Evolutionary conservation across 208 protist species (phyloP).

Genomic region (Leishmania aethiopica): DNA sequence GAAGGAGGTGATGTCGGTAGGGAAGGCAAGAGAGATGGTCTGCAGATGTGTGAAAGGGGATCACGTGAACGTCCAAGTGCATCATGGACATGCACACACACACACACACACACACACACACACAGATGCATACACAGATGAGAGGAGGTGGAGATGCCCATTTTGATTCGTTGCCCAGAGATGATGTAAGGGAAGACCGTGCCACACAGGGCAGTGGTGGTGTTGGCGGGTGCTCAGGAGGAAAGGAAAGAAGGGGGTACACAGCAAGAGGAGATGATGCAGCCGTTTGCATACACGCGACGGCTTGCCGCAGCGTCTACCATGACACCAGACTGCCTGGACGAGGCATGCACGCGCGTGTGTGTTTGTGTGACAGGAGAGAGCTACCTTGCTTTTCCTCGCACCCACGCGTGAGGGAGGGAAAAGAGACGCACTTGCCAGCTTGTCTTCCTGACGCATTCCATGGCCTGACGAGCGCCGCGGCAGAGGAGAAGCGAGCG

Average conservation of each 20-base stretch:
- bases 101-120: not conserved
- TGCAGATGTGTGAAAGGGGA: not conserved
- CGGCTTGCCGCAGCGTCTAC: not conserved
- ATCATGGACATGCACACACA: not conserved
- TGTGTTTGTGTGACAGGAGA: not conserved
- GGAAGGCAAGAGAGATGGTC: not conserved
- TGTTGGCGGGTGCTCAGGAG: not conserved
- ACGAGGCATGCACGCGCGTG: not conserved
- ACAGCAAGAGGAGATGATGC: not conserved
- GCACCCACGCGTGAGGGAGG: not conserved
- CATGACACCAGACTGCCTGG: not conserved
- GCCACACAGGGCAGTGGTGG: not conserved
- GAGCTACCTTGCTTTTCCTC: not conserved
- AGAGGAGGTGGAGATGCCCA: not conserved
- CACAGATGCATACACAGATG: not conserved
- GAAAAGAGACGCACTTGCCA: not conserved
- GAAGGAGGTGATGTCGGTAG: not conserved
- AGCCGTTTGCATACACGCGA: not conserved
- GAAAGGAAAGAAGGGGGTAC: not conserved
- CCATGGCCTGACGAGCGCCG: not conserved
- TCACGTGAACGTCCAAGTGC: not conserved
- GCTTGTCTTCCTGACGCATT: not conserved
- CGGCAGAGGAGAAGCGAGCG: not conserved
- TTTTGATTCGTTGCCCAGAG: not conserved
- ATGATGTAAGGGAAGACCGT: not conserved